A percentile compares a stretch with the other conserved stretches of the same genome.
Conservation (phyloP, 2,329 filamentous ascomycete species). For the Bipolaris gigantea region DNA sequence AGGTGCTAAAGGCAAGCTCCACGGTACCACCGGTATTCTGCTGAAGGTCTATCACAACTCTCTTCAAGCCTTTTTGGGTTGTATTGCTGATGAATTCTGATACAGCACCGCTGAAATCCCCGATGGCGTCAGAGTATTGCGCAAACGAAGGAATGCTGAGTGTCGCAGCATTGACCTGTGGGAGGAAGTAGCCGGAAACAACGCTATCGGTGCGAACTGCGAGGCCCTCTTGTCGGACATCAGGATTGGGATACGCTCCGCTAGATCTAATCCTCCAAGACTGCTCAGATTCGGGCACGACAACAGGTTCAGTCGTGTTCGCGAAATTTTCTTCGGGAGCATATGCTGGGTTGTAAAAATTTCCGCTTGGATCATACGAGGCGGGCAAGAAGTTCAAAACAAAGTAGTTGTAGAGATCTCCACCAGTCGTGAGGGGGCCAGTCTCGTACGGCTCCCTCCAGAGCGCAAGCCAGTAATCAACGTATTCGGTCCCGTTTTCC, state of each 20-base stretch:
- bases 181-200: slow-evolving; percentile 49
- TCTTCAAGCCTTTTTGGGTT: slow-evolving; percentile 51
- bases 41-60: slow-evolving; percentile 63
- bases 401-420: slow-evolving; percentile 52
- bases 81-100: slow-evolving; percentile 50
- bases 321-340: not conserved
- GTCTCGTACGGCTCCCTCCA: slow-evolving; percentile 25
- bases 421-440: slow-evolving; percentile 44
- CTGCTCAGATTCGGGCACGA: not conserved
- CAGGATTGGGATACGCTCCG: slow-evolving; percentile 30
- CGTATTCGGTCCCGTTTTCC: slow-evolving; percentile 25
- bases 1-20: slow-evolving; percentile 41
- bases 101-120: slow-evolving; percentile 28
- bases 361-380: not conserved
- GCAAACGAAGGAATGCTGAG: slow-evolving; percentile 49
- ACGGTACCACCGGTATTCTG: slow-evolving; percentile 59
- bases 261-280: slow-evolving; percentile 21
- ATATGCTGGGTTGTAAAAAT: slow-evolving; percentile 8
- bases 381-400: slow-evolving; percentile 39
- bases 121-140: not conserved
- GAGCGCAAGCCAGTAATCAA: slow-evolving; percentile 24
- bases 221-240: slow-evolving; percentile 24
- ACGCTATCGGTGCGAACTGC: slow-evolving; percentile 19
- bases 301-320: not conserved
- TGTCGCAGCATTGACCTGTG: slow-evolving; percentile 45